Evolutionary conservation across 129 eudicot genomes (phyloP).

Genomic region (Gnaphalium uliginosum): DNA sequence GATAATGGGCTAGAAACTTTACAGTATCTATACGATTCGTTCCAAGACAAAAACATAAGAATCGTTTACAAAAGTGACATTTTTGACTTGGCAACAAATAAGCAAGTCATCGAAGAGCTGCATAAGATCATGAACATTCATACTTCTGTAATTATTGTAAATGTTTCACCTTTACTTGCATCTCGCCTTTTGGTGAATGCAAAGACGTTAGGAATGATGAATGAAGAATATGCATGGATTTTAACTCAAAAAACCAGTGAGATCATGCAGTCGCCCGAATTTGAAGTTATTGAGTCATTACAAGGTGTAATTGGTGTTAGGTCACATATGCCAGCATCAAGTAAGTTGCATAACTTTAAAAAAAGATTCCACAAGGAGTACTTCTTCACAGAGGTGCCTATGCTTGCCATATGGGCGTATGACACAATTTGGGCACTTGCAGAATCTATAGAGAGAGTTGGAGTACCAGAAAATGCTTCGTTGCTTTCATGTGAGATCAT

Average conservation of each 20-base stretch:
- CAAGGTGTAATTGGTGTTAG: conserved; percentile 47
- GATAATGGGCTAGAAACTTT: conserved; percentile 24
- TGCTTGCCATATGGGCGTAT: conserved; percentile 32
- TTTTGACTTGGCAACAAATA: conserved; percentile 30
- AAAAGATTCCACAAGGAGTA: not conserved
- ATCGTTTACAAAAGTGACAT: conserved; percentile 31
- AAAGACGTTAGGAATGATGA: too few relatives aligned
- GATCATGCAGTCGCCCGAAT: conserved; percentile 17
- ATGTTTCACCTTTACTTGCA: too few relatives aligned
- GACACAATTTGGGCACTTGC: conserved; percentile 37
- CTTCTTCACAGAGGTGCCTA: not conserved
- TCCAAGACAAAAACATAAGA: conserved; percentile 19
- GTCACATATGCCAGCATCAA: conserved; percentile 43
- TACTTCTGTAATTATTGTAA: too few relatives aligned
- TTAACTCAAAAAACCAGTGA: too few relatives aligned
- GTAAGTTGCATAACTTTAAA: conserved; percentile 9
- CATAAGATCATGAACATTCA: too few relatives aligned
- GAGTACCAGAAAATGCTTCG: conserved; percentile 16
- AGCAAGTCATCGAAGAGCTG: conserved; percentile 33
- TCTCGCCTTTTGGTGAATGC: too few relatives aligned
- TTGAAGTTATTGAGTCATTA: conserved; percentile 30
- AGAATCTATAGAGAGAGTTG: conserved; percentile 25
- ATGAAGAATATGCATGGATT: too few relatives aligned
- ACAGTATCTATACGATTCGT: not conserved
- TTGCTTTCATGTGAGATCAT: conserved; percentile 21